Evolutionary conservation across 108 stramenopile genomes (phyloP), one percentile per base, ranked within the genome.

Genomic region (Conticribra weissflogii): DNA sequence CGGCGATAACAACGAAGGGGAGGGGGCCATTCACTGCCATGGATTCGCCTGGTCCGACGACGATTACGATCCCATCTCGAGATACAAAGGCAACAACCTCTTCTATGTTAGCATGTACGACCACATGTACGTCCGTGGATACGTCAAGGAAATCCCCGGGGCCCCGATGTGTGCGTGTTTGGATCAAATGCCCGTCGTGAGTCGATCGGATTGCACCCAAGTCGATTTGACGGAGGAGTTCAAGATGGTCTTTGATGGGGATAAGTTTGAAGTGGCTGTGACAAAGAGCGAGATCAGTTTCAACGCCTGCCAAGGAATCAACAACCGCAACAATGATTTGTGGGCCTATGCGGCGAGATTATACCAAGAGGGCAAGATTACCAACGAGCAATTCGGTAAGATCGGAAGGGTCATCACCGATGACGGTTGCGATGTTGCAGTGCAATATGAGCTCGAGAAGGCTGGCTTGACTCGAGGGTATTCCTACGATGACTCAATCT

Each of bases 81-180:
- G 72, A n/a, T 79, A 79, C 78, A 79, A 61, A 67, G 78, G 33
- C 32, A 85, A 85, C 34, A 83, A 81, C 47, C 53, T 83, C 57
- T 85, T 85, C 44, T 85, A 63, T 52, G 71, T 85, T 3, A 67
- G 63, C 53, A 78, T 83, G 79, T 85, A 83, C 64, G 85, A 85
- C 73, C 85, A 85, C 61, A 62, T 85, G 79, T 57, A 83, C 51
- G 25, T 28, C 3, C 3, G 54, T 41, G 82, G 82, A 14, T 83
- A 83, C 52, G 74, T 64, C 41, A 67, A 61, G 59, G 58, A 75
- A 24, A 36, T 75, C 44, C 74, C 74, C 25, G 61, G 63, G 3
- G 51, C 67, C 21, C 74, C 74, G 23, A 75, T 75, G 74, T 75
- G 74, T 47, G 74, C 65, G 17, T 75, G 74, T 23, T 44, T 75